These are phyloP conservation scores for Talaromyces sp. DNA, from an alignment of 2,329 filamentous ascomycete genomes.

Conservation along the genomic window DNA sequence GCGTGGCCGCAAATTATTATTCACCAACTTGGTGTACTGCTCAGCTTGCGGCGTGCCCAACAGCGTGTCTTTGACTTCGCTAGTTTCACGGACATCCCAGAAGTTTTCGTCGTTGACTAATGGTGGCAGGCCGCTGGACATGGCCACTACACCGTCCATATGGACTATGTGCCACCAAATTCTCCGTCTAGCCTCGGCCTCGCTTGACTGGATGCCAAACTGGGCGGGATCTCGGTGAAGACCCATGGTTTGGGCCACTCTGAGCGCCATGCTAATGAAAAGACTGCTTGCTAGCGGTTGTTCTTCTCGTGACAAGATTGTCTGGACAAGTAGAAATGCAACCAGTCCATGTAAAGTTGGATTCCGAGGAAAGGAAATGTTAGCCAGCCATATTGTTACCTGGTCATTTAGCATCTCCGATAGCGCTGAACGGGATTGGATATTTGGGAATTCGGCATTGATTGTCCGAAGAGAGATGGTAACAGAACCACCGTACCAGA, in stretches of 20 bases:
- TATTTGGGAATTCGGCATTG: conserved; percentile 32
- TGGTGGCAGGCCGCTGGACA: conserved; percentile 45
- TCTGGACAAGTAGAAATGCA: conserved; percentile 44
- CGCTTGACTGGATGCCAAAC: conserved; percentile 40
- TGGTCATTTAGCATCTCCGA: conserved; percentile 38
- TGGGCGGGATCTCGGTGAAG: conserved; percentile 45
- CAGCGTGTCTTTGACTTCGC: conserved; percentile 43
- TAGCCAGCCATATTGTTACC: conserved; percentile 37
- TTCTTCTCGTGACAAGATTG: conserved; percentile 43
- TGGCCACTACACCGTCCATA: conserved; percentile 45
- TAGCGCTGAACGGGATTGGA: conserved; percentile 28
- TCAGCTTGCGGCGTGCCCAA: conserved; percentile 33
- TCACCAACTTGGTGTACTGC: conserved; percentile 31
- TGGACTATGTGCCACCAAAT: conserved; percentile 48
- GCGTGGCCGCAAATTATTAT: conserved; percentile 24
- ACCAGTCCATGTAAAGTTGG: conserved; percentile 41
- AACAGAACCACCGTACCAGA: conserved; percentile 45
- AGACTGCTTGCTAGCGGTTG: conserved; percentile 45
- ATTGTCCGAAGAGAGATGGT: conserved; percentile 38
- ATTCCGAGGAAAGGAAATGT: conserved; percentile 41
- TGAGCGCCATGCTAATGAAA: conserved; percentile 42
- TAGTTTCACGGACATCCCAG: conserved; percentile 43
- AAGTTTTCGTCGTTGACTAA: conserved; percentile 43
- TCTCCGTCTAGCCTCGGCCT: conserved; percentile 41
- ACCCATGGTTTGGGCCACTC: conserved; percentile 45